Conservation (phyloP, 768 basidiomycete genomes). For the Tulasnella calospora region DNA sequence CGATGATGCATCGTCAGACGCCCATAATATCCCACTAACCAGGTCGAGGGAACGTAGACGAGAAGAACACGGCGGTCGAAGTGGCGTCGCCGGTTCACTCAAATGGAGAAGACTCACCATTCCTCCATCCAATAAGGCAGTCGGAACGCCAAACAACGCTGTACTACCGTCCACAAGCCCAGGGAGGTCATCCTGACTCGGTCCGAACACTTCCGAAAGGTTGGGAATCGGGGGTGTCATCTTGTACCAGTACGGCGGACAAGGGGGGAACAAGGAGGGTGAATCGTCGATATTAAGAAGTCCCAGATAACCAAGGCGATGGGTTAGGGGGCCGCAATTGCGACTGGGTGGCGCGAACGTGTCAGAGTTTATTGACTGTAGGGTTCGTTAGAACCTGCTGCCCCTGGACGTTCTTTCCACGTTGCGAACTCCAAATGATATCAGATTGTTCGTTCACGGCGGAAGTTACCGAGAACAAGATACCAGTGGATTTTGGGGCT, state of each 20-base stretch:
- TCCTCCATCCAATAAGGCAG: constrained; percentile 42
- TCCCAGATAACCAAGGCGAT: constrained; percentile 2
- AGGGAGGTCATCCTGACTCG: constrained; percentile 7
- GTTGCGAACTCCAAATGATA: background rate
- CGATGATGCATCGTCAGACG: background rate
- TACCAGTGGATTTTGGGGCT: background rate
- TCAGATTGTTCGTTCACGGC: background rate
- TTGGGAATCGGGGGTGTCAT: background rate
- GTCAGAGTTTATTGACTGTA: constrained; percentile 2
- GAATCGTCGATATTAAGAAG: constrained; percentile 8
- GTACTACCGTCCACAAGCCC: background rate
- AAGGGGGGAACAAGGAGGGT: constrained; percentile 1
- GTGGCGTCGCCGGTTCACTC: constrained; percentile 48
- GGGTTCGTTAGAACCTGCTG: background rate
- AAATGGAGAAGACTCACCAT: constrained; percentile 50
- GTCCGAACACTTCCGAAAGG: background rate
- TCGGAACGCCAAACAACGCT: background rate
- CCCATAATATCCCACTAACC: background rate
- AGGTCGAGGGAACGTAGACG: constrained; percentile 35
- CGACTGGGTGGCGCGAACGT: background rate
- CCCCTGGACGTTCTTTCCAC: constrained; percentile 2
- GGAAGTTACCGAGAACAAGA: background rate
- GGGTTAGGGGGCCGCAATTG: background rate
- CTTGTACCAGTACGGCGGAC: background rate
- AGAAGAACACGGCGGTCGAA: constrained; percentile 60